Evolutionary conservation across 306 rosid genomes (phyloP), one percentile per base, ranked within the genome.

Genomic region (Citrullus mucosospermus): DNA sequence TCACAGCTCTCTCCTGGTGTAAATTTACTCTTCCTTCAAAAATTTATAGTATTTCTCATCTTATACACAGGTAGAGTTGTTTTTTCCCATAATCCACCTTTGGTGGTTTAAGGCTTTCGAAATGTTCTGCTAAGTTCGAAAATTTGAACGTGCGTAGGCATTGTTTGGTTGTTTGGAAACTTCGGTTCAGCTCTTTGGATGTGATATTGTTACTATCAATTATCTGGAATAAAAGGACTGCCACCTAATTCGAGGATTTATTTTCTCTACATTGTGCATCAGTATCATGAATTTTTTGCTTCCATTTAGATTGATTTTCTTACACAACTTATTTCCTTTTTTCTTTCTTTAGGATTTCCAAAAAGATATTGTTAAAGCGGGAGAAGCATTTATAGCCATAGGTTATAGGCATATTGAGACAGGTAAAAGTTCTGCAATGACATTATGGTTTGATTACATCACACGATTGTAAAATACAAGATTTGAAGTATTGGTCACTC

Each of bases 321-420:
- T 50, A 16, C 38, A 50, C 8, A 50, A 5, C 58, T 46, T 66
- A 55, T 48, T 0, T 30, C 56, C 69, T 57, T 41, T 72, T 86
- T 54, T 76, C 80, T 82, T 81, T 30, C 85, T 76, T n/a, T 89
- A 95, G 99, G 99, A 95, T 67, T 92, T 95, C 84, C 99, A 95
- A 83, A 92, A 77, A 77, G 99, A 95, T 80, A 76, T 95, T 81
- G 90, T 95, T 77, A 95, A 83, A 83, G 99, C 99, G 54, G 97
- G 97, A 38, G 99, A 95, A 74, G 85, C 81, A 7, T 90, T 95
- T 78, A 86, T 91, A 78, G 99, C 97, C 68, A 80, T 92, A 76
- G 91, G 93, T n/a, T 89, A 80, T 79, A 95, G 84, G 85, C 93
- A 95, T 83, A 90, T 92, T 83, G 99, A 95, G 89, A 86, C 99